Evolutionary conservation across 192 early-diverging fungal genomes (phyloP).

Genomic region (Podila minutissima): DNA sequence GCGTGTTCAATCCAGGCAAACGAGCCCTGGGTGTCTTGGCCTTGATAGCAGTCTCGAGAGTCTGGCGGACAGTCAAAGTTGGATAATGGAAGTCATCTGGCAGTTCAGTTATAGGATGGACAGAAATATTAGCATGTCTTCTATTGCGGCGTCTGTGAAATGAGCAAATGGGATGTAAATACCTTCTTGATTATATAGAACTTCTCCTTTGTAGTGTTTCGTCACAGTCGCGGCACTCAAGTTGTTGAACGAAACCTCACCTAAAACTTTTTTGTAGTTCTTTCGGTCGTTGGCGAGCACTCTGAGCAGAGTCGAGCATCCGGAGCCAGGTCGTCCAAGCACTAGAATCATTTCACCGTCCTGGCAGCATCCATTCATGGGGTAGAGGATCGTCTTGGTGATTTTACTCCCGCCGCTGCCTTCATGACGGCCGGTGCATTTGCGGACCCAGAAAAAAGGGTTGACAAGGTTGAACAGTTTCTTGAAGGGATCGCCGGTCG

Average conservation of each 20-base stretch:
- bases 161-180: too few species aligned
- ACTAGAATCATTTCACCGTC: constrained; percentile 80
- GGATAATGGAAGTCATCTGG: constrained; percentile 77
- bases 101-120: constrained; percentile 6
- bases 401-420: constrained; percentile 22
- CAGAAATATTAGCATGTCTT: neutral
- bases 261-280: constrained; percentile 61
- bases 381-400: constrained; percentile 59
- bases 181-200: constrained; percentile 76
- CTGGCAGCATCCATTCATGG: constrained; percentile 70
- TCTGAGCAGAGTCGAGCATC: constrained; percentile 73
- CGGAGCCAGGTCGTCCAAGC: constrained; percentile 73
- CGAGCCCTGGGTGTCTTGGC: constrained; percentile 70
- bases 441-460: constrained; percentile 43
- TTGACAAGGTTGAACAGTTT: constrained; percentile 27
- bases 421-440: constrained; percentile 6
- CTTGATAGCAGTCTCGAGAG: constrained; percentile 78
- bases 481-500: constrained; percentile 32
- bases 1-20: constrained; percentile 51
- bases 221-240: constrained; percentile 62
- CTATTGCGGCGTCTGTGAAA: too few species aligned
- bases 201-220: constrained; percentile 70
- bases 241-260: constrained; percentile 69
- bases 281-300: constrained; percentile 70
- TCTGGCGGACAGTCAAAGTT: constrained; percentile 79